A percentile compares a stretch with the other conserved stretches of the same genome.
Evolutionary conservation across 1,284 basidiomycete genomes (phyloP).

Genomic region (Tilletiaria anomala): DNA sequence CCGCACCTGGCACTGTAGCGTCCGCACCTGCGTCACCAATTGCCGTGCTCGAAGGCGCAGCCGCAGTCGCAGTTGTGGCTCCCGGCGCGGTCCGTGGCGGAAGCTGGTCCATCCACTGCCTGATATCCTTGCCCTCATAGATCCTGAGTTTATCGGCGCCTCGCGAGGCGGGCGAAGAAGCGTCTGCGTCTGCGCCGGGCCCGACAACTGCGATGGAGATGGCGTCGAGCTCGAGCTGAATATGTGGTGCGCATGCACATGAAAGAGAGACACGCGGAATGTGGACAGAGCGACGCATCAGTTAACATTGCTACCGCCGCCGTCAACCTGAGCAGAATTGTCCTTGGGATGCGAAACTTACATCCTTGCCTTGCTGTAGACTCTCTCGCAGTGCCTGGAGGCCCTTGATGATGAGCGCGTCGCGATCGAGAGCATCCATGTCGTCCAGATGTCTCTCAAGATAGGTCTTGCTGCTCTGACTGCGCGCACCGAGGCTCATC

Average conservation of each 20-base stretch:
- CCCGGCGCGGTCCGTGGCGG: conserved; percentile 2
- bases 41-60: not conserved
- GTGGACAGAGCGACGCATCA: no score
- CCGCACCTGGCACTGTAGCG: not conserved
- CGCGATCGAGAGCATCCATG: conserved; percentile 44
- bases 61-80: not conserved
- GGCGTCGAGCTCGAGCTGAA: conserved; percentile 28
- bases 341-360: conserved; percentile 3
- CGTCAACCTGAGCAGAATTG: no score
- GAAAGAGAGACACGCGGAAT: no score
- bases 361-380: conserved; percentile 35
- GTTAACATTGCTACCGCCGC: no score
- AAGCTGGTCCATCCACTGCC: conserved; percentile 21
- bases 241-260: no score
- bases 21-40: conserved; percentile 1
- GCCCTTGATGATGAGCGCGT: conserved; percentile 27
- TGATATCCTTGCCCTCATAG: conserved; percentile 30
- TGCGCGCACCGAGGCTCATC: conserved; percentile 93
- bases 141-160: conserved; percentile 30
- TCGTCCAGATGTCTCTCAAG: conserved; percentile 82
- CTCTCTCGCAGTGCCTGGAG: conserved; percentile 35
- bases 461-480: conserved; percentile 96
- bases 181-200: conserved; percentile 32
- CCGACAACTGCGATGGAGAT: conserved; percentile 34
- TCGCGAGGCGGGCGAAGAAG: conserved; percentile 15